Evolutionary conservation across 345 rosid species (phyloP).

Genomic region (Reutealis trisperma): DNA sequence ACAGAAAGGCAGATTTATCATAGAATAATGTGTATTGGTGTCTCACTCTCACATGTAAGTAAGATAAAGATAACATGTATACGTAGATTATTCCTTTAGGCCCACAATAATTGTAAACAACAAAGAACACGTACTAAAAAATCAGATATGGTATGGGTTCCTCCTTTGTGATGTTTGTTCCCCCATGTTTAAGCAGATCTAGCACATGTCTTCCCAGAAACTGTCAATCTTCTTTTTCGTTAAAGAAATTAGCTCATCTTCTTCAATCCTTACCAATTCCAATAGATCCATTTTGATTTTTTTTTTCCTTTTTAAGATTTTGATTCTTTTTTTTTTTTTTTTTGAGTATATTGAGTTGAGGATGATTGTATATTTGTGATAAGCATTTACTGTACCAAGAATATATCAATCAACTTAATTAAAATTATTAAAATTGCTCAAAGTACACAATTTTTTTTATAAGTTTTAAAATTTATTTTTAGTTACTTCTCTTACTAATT

Average conservation of each 20-base stretch:
- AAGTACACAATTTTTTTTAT: no score
- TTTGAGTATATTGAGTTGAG: no score
- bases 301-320: no score
- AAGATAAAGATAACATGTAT: neutral
- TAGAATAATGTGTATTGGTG: neutral
- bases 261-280: no score
- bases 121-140: neutral
- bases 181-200: conserved; percentile 19
- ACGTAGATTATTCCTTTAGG: neutral
- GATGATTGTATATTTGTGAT: no score
- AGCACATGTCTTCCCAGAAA: conserved; percentile 9
- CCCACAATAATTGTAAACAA: neutral
- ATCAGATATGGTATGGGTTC: neutral
- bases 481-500: no score
- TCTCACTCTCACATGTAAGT: neutral
- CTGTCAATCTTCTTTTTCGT: neutral
- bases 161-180: neutral
- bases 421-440: no score
- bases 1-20: neutral
- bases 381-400: no score
- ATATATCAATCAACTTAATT: no score
- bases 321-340: no score
- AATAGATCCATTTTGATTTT: no score
- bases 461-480: no score
- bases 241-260: neutral